A percentile compares a stretch with the other conserved stretches of the same genome.
These are phyloP conservation scores for Scopulariopsis brevicaulis DNA, from an alignment of 2,329 filamentous ascomycete species.

Conservation along the genomic window DNA sequence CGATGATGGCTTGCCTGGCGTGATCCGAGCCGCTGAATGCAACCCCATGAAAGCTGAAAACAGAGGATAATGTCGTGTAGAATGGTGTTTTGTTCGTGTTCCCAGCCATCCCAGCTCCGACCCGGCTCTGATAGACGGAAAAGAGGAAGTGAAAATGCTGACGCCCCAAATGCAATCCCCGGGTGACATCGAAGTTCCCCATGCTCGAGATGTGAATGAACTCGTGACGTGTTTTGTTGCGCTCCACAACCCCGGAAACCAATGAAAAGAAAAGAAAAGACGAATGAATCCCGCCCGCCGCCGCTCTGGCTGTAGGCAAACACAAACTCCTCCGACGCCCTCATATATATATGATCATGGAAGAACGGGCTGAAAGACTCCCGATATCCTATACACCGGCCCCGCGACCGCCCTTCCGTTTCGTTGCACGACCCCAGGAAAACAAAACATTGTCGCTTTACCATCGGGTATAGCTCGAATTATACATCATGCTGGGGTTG, in stretches of 20 bases:
- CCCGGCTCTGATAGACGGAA: slow-evolving; percentile 7
- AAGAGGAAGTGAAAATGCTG: slow-evolving; percentile 6
- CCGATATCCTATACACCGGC: slow-evolving; percentile 3
- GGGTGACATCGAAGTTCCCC: background rate
- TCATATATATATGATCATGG: slow-evolving; percentile 9
- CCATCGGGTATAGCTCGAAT: slow-evolving; percentile 59
- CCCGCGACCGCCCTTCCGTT: background rate
- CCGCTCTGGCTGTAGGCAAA: slow-evolving; percentile 2
- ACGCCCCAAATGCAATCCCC: slow-evolving; percentile 6
- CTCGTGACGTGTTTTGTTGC: slow-evolving; percentile 1
- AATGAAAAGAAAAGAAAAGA: slow-evolving; percentile 3
- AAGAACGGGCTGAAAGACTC: slow-evolving; percentile 12
- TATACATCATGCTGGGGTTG: slow-evolving; percentile 78
- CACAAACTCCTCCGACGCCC: slow-evolving; percentile 3
- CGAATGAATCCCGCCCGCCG: slow-evolving; percentile 3
- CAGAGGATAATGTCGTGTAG: background rate
- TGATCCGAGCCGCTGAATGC: slow-evolving; percentile 18
- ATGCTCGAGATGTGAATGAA: slow-evolving; percentile 1
- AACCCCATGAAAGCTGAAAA: background rate
- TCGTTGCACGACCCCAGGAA: background rate
- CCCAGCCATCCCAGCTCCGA: slow-evolving; percentile 8
- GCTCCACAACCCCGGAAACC: slow-evolving; percentile 3
- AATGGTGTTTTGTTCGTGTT: background rate
- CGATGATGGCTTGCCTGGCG: slow-evolving; percentile 59
- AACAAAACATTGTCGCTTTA: slow-evolving; percentile 23